These are phyloP conservation scores for Tolypocladium cylindrosporum DNA, from an alignment of 2,329 filamentous ascomycete species.

Conservation along the genomic window DNA sequence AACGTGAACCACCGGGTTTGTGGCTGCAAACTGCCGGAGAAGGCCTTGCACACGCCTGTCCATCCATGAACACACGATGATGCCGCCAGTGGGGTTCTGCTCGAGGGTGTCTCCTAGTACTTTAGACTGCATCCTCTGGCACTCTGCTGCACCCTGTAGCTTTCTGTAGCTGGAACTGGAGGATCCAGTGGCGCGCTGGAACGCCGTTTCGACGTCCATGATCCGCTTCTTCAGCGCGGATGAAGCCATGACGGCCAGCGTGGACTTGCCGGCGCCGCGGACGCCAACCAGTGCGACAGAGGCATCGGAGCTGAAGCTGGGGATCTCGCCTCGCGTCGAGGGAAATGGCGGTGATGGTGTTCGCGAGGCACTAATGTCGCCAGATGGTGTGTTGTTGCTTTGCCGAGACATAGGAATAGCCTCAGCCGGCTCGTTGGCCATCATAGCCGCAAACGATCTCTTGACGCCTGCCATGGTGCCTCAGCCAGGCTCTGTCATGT, in stretches of 20 bases:
- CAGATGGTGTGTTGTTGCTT: constrained; percentile 1
- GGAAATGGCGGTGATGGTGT: constrained; percentile 14
- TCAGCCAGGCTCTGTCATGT: not conserved
- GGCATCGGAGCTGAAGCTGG: constrained; percentile 46
- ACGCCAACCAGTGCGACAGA: constrained; percentile 67
- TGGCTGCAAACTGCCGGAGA: constrained; percentile 50
- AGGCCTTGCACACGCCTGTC: constrained; percentile 51
- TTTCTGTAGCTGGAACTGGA: constrained; percentile 55
- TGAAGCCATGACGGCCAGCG: constrained; percentile 64
- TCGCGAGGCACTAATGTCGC: constrained; percentile 9
- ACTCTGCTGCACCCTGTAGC: constrained; percentile 48
- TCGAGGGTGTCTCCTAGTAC: constrained; percentile 51
- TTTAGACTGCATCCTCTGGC: constrained; percentile 52
- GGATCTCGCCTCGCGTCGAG: constrained; percentile 16
- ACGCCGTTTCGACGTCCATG: constrained; percentile 58
- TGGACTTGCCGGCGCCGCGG: constrained; percentile 66
- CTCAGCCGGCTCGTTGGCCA: constrained; percentile 16
- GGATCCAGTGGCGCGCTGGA: constrained; percentile 52
- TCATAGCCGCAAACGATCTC: constrained; percentile 25
- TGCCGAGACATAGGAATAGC: not conserved
- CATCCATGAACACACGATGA: constrained; percentile 66
- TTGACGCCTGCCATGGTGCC: constrained; percentile 27
- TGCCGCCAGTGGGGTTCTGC: constrained; percentile 47
- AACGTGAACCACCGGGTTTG: constrained; percentile 62
- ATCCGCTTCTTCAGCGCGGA: constrained; percentile 59